Evolutionary conservation across 495 filamentous ascomycete species (phyloP).

Genomic region (Tuber umbilicatum): DNA sequence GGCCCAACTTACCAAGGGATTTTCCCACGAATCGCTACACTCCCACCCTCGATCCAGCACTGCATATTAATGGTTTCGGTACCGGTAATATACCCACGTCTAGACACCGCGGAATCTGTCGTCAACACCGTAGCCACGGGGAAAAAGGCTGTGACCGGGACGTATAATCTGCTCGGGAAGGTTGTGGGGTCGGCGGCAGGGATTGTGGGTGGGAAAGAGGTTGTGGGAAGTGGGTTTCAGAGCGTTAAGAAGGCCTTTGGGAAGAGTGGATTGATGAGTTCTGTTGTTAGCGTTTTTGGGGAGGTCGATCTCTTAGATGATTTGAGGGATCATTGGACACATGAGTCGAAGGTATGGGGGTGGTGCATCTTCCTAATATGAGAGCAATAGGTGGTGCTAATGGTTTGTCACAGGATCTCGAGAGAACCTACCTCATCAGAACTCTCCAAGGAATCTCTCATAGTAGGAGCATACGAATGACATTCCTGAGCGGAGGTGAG

Average conservation of each 20-base stretch:
- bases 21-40: slow-evolving; percentile 86
- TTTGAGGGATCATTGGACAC: slow-evolving; percentile 92
- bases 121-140: slow-evolving; percentile 87
- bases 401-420: slow-evolving; percentile 59
- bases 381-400: neutral
- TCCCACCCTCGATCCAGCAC: slow-evolving; percentile 91
- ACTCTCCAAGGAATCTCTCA: slow-evolving; percentile 91
- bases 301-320: slow-evolving; percentile 94
- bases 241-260: slow-evolving; percentile 93
- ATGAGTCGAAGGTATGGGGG: slow-evolving; percentile 71
- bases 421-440: slow-evolving; percentile 91
- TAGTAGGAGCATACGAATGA: slow-evolving; percentile 91
- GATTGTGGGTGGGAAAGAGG: slow-evolving; percentile 86
- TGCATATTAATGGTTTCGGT: slow-evolving; percentile 92
- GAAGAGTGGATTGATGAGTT: slow-evolving; percentile 88
- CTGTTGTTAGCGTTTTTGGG: slow-evolving; percentile 91
- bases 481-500: slow-evolving; percentile 72
- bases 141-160: slow-evolving; percentile 90
- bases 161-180: slow-evolving; percentile 91
- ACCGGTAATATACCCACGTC: slow-evolving; percentile 80
- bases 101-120: slow-evolving; percentile 83
- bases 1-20: slow-evolving; percentile 95
- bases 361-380: neutral
- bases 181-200: slow-evolving; percentile 89
- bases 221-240: slow-evolving; percentile 84